Conservation (phyloP, 2,329 filamentous ascomycete species). For the Ophiocordyceps australis region DNA sequence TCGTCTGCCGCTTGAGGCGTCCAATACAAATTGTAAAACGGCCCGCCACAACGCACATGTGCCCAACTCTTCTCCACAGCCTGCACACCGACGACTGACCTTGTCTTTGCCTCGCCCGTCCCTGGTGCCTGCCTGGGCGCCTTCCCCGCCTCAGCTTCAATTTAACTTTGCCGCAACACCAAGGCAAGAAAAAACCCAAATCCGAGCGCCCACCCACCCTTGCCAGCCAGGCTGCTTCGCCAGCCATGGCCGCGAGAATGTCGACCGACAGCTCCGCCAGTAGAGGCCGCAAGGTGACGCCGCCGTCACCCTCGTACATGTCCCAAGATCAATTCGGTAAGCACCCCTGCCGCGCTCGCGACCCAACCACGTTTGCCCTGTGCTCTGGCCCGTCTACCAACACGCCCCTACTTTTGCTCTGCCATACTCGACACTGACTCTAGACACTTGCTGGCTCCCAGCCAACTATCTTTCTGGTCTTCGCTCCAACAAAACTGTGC, state of each 20-base stretch:
- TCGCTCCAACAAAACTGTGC: conserved; percentile 45
- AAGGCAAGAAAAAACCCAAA: too few species aligned
- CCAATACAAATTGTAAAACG: too few species aligned
- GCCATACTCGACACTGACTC: conserved; percentile 1
- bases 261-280: conserved; percentile 12
- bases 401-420: too few species aligned
- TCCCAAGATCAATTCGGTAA: conserved; percentile 48
- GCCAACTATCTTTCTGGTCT: conserved; percentile 55
- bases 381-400: too few species aligned
- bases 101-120: not conserved
- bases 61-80: not conserved
- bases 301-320: conserved; percentile 47
- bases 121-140: too few species aligned
- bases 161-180: too few species aligned
- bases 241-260: conserved; percentile 11
- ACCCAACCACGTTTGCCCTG: not conserved
- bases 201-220: not conserved
- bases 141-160: too few species aligned
- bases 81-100: not conserved
- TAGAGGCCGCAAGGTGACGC: conserved; percentile 34
- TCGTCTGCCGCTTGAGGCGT: too few species aligned
- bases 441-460: conserved; percentile 13
- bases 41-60: not conserved
- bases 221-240: too few species aligned
- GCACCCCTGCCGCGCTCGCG: conserved; percentile 1